A percentile compares a stretch with the other conserved stretches of the same genome.
These are phyloP conservation scores for Breynia disticha DNA, from an alignment of 441 rosid species.

Conservation along the genomic window DNA sequence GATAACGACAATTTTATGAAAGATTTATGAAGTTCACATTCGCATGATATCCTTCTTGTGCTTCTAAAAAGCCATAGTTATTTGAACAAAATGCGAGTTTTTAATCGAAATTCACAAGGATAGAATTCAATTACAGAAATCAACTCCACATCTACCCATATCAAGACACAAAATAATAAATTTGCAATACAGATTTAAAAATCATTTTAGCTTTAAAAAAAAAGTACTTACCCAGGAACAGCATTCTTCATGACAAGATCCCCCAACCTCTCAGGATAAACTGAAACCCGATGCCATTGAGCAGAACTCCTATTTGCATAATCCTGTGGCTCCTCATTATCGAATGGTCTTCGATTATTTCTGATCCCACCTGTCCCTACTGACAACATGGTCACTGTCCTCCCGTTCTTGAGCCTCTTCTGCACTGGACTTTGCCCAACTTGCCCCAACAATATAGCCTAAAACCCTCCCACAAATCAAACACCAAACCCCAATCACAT, in stretches of 20 bases:
- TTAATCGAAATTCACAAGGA: too few relatives aligned
- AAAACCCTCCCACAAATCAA: slow-evolving; percentile 4
- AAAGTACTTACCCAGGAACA: slow-evolving; percentile 59
- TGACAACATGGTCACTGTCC: slow-evolving; percentile 45
- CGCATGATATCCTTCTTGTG: too few relatives aligned
- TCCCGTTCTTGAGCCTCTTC: slow-evolving; percentile 68
- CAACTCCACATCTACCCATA: too few relatives aligned
- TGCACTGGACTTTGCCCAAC: slow-evolving; percentile 73
- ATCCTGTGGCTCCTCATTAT: slow-evolving; percentile 63
- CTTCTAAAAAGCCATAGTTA: too few relatives aligned
- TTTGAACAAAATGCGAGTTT: too few relatives aligned
- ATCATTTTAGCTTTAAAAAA: background rate
- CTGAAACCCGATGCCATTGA: slow-evolving; percentile 89
- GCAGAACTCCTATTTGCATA: slow-evolving; percentile 54
- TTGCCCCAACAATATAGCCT: slow-evolving; percentile 91
- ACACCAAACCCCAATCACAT: background rate
- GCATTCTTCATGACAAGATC: slow-evolving; percentile 43
- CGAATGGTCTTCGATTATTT: slow-evolving; percentile 59
- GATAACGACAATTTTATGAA: too few relatives aligned
- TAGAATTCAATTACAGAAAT: too few relatives aligned
- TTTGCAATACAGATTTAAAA: too few relatives aligned
- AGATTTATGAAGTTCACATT: too few relatives aligned
- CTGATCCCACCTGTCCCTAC: slow-evolving; percentile 83
- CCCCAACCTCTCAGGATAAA: slow-evolving; percentile 57
- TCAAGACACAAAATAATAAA: too few relatives aligned